These are phyloP conservation scores for Ceratobasidium sp. DNA, from an alignment of 1,284 basidiomycete species.

Conservation along the genomic window DNA sequence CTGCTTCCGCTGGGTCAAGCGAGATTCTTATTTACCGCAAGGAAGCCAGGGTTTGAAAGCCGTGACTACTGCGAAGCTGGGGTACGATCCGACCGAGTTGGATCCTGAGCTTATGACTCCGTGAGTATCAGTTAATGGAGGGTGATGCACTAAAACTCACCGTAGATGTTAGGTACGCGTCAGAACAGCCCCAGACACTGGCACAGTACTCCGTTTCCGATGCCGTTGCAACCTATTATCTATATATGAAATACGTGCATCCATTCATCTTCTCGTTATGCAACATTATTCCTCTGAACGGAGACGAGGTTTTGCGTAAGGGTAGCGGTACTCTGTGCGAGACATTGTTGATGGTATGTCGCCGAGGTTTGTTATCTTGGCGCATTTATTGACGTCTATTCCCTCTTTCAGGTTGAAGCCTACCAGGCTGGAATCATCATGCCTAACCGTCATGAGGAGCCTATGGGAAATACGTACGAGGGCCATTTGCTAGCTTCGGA, in stretches of 20 bases:
- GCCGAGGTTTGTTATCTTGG: conserved; percentile 4
- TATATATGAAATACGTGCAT: conserved; percentile 99
- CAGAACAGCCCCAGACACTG: conserved; percentile 94
- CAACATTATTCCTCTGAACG: conserved; percentile 98
- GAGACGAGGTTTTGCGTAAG: conserved; percentile 97
- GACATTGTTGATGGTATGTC: conserved; percentile 94
- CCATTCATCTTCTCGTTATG: conserved; percentile 99
- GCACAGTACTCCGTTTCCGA: conserved; percentile 99
- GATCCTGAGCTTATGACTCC: conserved; percentile 99
- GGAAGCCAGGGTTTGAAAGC: conserved; percentile 99
- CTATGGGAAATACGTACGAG: conserved; percentile 93
- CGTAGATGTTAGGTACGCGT: conserved; percentile 79
- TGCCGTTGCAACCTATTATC: conserved; percentile 98
- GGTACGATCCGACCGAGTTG: conserved; percentile 97
- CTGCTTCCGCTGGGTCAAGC: conserved; percentile 99
- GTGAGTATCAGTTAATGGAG: conserved; percentile 63
- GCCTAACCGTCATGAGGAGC: conserved; percentile 97
- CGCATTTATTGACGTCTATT: conserved; percentile 9
- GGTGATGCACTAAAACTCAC: not conserved
- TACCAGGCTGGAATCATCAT: conserved; percentile 94
- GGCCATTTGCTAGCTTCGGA: conserved; percentile 97
- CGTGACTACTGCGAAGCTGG: conserved; percentile 96
- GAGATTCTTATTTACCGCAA: conserved; percentile 99
- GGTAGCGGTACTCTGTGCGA: conserved; percentile 98
- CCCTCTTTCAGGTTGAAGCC: conserved; percentile 85